A percentile compares a stretch with the other conserved stretches of the same genome.
Conservation (phyloP, 1,139 yeast genomes). For the Suhomyces chickasaworum region DNA sequence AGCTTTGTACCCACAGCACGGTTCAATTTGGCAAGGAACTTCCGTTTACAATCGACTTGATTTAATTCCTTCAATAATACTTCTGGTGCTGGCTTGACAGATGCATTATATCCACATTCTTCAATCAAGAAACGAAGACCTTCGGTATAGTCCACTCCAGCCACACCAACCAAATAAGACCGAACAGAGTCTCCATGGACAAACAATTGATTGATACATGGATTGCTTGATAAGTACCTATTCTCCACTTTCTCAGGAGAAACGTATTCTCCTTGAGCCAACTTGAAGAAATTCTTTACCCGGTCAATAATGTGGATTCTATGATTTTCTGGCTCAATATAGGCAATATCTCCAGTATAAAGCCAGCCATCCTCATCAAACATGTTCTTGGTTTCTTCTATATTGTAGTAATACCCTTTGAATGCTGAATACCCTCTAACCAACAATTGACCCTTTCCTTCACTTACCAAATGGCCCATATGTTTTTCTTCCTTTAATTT, state of each 20-base stretch:
- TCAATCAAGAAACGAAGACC: constrained; percentile 25
- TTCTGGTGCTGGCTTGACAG: constrained; percentile 17
- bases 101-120: constrained; percentile 19
- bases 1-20: constrained; percentile 26
- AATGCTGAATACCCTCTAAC: constrained; percentile 71
- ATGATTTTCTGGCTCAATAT: constrained; percentile 26
- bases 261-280: constrained; percentile 49
- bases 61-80: constrained; percentile 31
- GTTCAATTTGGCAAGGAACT: constrained; percentile 33
- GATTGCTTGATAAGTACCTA: constrained; percentile 35
- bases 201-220: constrained; percentile 37
- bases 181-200: constrained; percentile 65
- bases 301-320: constrained; percentile 41
- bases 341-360: constrained; percentile 44
- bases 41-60: constrained; percentile 26
- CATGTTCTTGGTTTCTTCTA: constrained; percentile 52
- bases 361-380: constrained; percentile 62
- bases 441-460: constrained; percentile 54
- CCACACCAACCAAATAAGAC: constrained; percentile 58
- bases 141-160: constrained; percentile 44
- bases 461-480: constrained; percentile 55
- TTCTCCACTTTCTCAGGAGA: constrained; percentile 48
- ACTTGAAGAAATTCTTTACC: constrained; percentile 47
- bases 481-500: constrained; percentile 57
- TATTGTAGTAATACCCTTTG: constrained; percentile 59